These are phyloP conservation scores for Heracleum sosnowskyi DNA, from an alignment of 129 eudicot genomes.

Conservation along the genomic window DNA sequence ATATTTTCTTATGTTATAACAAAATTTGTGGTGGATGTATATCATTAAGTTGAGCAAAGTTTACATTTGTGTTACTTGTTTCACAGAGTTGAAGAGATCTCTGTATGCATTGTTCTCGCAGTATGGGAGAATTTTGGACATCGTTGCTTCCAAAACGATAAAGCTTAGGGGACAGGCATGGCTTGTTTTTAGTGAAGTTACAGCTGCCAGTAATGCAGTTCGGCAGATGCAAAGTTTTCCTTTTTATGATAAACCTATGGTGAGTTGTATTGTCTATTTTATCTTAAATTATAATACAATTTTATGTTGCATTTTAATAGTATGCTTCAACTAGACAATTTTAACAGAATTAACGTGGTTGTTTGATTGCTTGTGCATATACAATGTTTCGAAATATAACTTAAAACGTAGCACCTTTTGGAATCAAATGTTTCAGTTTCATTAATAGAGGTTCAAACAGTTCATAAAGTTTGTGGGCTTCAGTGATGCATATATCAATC, in stretches of 20 bases:
- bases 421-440: not conserved
- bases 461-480: not conserved
- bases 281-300: not conserved
- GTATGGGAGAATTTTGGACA: constrained; percentile 91
- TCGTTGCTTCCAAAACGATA: constrained; percentile 81
- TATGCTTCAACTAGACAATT: not conserved
- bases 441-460: not conserved
- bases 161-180: constrained; percentile 97
- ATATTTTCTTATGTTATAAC: not conserved
- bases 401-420: not conserved
- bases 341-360: not conserved
- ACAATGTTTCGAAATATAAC: not conserved
- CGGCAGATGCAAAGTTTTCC: constrained; percentile 97
- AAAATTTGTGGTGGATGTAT: not conserved
- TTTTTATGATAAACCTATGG: constrained; percentile 93
- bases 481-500: not conserved
- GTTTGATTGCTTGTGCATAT: not conserved
- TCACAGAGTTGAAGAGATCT: constrained; percentile 93
- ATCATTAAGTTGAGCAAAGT: not conserved
- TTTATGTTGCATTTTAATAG: not conserved
- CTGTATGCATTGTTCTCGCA: constrained; percentile 93
- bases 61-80: constrained; percentile 17
- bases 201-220: constrained; percentile 96
- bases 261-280: constrained; percentile 22
- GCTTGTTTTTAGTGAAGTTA: constrained; percentile 91